These are phyloP conservation scores for Microcos paniculata DNA, from an alignment of 345 rosid species.

Conservation along the genomic window DNA sequence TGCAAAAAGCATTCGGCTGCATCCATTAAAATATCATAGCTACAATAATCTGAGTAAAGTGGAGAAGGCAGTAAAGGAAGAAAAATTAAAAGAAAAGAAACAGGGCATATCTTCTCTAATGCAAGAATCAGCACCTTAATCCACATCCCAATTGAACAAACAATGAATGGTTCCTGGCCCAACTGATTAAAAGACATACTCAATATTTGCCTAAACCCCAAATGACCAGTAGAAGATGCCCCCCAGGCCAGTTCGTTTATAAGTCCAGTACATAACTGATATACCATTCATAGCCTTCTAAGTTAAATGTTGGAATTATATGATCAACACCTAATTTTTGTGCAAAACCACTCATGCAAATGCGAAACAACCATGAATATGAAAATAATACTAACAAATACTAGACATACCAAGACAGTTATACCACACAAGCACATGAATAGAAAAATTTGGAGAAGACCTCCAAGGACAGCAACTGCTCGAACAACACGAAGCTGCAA, in stretches of 20 bases:
- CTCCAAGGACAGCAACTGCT: slow-evolving; percentile 90
- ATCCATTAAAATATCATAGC: slow-evolving; percentile 12
- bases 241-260: not conserved
- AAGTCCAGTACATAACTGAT: not conserved
- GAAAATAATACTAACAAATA: not conserved
- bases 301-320: not conserved
- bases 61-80: not conserved
- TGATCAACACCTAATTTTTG: not conserved
- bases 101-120: not conserved
- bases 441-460: slow-evolving; percentile 81
- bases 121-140: not conserved
- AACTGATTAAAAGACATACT: not conserved
- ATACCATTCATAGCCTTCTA: not conserved
- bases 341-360: not conserved
- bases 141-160: not conserved
- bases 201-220: not conserved
- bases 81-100: not conserved
- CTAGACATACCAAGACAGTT: slow-evolving; percentile 68
- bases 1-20: slow-evolving; percentile 43
- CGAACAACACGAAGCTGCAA: slow-evolving; percentile 91
- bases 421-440: slow-evolving; percentile 93
- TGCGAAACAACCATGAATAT: not conserved
- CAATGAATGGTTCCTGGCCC: not conserved
- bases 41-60: not conserved
- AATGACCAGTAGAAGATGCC: not conserved